A percentile compares a stretch with the other conserved stretches of the same genome.
These are phyloP conservation scores for Hordeum marinum DNA, from an alignment of 176 grass and related monocot genomes.

Conservation along the genomic window DNA sequence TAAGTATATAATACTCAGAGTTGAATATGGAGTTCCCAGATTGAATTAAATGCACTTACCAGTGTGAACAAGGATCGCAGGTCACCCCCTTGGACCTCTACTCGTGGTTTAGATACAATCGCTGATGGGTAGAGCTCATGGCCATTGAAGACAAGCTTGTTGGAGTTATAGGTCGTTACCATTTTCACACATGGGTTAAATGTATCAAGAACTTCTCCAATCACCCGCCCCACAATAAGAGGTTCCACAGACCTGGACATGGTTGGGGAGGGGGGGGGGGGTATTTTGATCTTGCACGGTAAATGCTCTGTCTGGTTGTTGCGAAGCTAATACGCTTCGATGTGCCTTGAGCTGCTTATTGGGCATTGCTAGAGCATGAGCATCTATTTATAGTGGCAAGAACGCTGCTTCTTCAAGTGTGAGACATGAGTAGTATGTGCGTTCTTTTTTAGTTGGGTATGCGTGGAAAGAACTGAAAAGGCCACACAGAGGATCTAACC, in stretches of 20 bases:
- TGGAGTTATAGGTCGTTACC: conserved; percentile 72
- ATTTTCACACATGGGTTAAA: conserved; percentile 84
- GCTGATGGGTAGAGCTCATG: conserved; percentile 82
- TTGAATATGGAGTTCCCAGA: not conserved
- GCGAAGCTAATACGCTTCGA: conserved; percentile 1
- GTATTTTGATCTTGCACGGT: conserved; percentile 27
- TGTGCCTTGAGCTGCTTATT: conserved; percentile 28
- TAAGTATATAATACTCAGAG: not conserved
- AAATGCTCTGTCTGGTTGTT: conserved; percentile 7
- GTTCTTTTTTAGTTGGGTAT: conserved; percentile 30
- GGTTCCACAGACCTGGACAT: conserved; percentile 79
- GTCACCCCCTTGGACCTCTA: conserved; percentile 71
- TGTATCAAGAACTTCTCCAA: conserved; percentile 88
- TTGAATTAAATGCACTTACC: conserved; percentile 39
- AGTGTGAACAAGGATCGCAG: conserved; percentile 88
- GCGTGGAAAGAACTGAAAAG: conserved; percentile 33
- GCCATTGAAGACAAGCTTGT: conserved; percentile 81
- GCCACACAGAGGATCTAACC: conserved; percentile 2
- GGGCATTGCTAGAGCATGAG: conserved; percentile 21
- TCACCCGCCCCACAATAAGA: conserved; percentile 72
- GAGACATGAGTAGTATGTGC: conserved; percentile 20
- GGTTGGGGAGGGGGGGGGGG: not conserved
- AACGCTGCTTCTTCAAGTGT: conserved; percentile 3
- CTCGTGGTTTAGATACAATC: conserved; percentile 56
- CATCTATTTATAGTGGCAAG: conserved; percentile 52